These are phyloP conservation scores for Fusarium liriodendri DNA, from an alignment of 2,329 filamentous ascomycete genomes.

Conservation along the genomic window DNA sequence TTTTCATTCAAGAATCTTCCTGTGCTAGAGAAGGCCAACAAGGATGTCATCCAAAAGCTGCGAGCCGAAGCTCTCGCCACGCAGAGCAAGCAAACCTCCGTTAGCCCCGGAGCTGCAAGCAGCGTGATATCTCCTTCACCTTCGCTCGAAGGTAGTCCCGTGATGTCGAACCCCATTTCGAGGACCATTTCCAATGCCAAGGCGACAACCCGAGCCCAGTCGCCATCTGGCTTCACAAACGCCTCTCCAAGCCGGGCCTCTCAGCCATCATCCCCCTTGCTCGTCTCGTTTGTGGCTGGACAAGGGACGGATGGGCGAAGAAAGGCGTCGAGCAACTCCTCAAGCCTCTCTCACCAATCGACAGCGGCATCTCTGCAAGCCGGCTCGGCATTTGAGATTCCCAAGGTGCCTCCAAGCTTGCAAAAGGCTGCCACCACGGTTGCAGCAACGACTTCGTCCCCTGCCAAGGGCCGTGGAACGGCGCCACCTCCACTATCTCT, in stretches of 20 bases:
- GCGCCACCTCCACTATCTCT: slow-evolving; percentile 62
- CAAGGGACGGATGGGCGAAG: slow-evolving; percentile 81
- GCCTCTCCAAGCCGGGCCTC: slow-evolving; percentile 89
- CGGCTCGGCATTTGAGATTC: slow-evolving; percentile 77
- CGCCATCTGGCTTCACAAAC: slow-evolving; percentile 84
- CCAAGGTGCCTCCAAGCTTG: slow-evolving; percentile 69
- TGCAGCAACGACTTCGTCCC: slow-evolving; percentile 58
- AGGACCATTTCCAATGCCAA: slow-evolving; percentile 87
- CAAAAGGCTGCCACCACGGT: slow-evolving; percentile 70
- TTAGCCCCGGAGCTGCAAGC: slow-evolving; percentile 57
- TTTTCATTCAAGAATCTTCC: slow-evolving; percentile 98
- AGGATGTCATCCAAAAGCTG: slow-evolving; percentile 97
- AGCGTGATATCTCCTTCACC: slow-evolving; percentile 70
- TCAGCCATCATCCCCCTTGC: slow-evolving; percentile 76
- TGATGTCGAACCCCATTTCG: slow-evolving; percentile 83
- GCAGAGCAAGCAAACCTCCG: slow-evolving; percentile 64
- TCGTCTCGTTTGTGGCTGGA: slow-evolving; percentile 94
- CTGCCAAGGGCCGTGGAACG: slow-evolving; percentile 65
- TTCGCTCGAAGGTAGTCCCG: slow-evolving; percentile 85
- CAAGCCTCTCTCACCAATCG: slow-evolving; percentile 84
- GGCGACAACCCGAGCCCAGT: slow-evolving; percentile 80
- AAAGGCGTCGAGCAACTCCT: slow-evolving; percentile 92
- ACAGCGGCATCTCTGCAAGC: slow-evolving; percentile 70
- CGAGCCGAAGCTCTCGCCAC: slow-evolving; percentile 86
- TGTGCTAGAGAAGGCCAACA: slow-evolving; percentile 97